Base-by-base conservation (phyloP, 2,329 filamentous ascomycete species). In the Penicillium carneum region DNA sequence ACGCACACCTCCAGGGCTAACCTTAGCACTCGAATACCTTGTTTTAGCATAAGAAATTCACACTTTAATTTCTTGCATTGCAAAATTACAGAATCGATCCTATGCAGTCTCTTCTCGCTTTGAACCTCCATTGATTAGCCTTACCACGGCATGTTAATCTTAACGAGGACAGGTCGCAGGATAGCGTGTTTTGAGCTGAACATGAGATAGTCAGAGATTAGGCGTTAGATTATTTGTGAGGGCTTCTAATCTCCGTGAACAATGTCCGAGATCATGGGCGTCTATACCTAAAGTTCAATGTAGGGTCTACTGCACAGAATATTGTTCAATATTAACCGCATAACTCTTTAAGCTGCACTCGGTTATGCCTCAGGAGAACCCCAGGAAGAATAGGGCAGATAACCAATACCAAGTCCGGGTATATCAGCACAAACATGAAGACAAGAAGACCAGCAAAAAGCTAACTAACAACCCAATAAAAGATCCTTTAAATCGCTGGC, bases 401-500 rank as follows among this genome's bases (percentile, higher is more conserved):
- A 33, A 38, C 18, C 47, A 49, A 50, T 50, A 38, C 18, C 33
- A 34, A 34, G 39, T 36, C 11, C 29, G 34, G 39, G 31, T 26
- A 39, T 41, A 23, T 33, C 10, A 34, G 23, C 11, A 29, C 16
- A 36, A 45, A 52, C 12, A 18, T 45, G 8, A 31, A 45, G 34
- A 55, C 11, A 20, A 55, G 26, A 49, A 49, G 31, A 18, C 20
- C 11, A 23, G 18, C n/a, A 46, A 11, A 33, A 14, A 51, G 14
- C 43, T 36, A 34, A 53, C 20, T 43, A 55, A 50, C 4, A 53
- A 57, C 42, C 48, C 39, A 36, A 59, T 9, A 50, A 63, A 64
- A 47, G 8, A 41, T 39, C 47, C 57, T 53, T 62, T 51, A 57
- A 66, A 56, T 61, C 61, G 66, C 65, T 64, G 61, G 59, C 55